Evolutionary conservation across 495 filamentous ascomycete genomes (phyloP), one percentile per base, ranked within the genome.

Genomic region (Aspergillus asperescens): DNA sequence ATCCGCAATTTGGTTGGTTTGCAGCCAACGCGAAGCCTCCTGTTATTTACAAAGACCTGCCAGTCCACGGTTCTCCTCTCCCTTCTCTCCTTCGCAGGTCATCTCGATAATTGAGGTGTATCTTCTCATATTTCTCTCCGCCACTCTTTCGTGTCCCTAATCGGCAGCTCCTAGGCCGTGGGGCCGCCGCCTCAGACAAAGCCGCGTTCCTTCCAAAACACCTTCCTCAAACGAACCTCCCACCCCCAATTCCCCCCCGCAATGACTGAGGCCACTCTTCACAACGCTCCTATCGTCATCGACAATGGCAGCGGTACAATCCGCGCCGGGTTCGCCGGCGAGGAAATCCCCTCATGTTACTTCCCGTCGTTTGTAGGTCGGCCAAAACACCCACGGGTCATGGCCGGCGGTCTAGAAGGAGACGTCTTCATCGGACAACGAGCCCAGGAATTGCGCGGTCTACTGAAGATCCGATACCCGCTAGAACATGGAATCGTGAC

Each of bases 251-350:
- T 52, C 59, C 54, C 60, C 59, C 66, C 66, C 79, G 66, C 62
- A 68, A 90, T 91, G 87, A 77, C 83, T 43, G 89, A 95, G 69
- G 71, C 72, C 45, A 86, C 84, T 55, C 84, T 95, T 47, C 91
- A 92, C 76, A 97, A 97, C 74, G 91, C 90, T 57, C 90, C 93
- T 44, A 94, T 99, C 62, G 94, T 99, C 60, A 87, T 99, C 59
- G 94, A 97, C 82, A 99, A 97, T 76, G 94, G 93, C 68, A 95
- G 89, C 53, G 93, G 94, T 35, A 99, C 93, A 1, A 97, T 99
- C 61, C 82, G 95, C 64, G 93, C 93, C 42, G 93, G 93, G 10
- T 99, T 97, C 61, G 93, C 94, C 16, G 93, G 94, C 46, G 90
- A 96, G 59, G 94, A 97, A 58, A 75, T 90, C 28, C 93, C 93